Evolutionary conservation across 73 alveolate species (phyloP), one percentile per base, ranked within the genome.

Genomic region (Halteria grandinella): DNA sequence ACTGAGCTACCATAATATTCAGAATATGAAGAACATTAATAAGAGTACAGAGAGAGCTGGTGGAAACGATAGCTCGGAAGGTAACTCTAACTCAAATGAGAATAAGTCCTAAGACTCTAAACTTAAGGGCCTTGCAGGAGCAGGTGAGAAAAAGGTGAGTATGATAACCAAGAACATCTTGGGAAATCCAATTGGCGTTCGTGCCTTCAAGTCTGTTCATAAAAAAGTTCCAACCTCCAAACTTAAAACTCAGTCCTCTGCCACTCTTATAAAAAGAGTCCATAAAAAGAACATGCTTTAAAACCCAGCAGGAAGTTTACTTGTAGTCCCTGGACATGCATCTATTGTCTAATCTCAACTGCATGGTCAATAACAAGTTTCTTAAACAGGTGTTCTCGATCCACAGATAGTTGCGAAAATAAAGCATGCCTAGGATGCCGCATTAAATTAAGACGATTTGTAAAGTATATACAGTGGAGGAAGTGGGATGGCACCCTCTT

Each of bases 401-500:
- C 7, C 29, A 18, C 18, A 48, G 18, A 17, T 12, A 12, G 7
- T 48, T 12, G 29, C 11, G 7, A 17, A 48, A 17, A 7, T 12
- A 48, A 10, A 11, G 18, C 10, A 48, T 12, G 10, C 29, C 18
- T 48, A 48, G 60, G 10, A 48, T 10, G 11, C 11, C 18, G 60
- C 29, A 18, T 12, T 12, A 18, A 40, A 66, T 47, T 57, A 21
- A 25, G 80, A 66, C 8, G 80, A 66, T 31, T 45, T n/a, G 25
- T 44, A 66, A 34, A 44, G 69, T 28, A 8, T 29, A 29, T 66
- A 66, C 23, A 45, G 69, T 23, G 80, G 66, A 8, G 47, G 47
- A 24, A 41, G 66, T 47, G 63, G 69, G 2, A 39, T 41, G 7
- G 80, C 66, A 10, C 69, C 69, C 7, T 66, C 80, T 3, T 23